These are phyloP conservation scores for Botryosphaeria dothidea DNA, from an alignment of 2,329 filamentous ascomycete species.

Conservation along the genomic window DNA sequence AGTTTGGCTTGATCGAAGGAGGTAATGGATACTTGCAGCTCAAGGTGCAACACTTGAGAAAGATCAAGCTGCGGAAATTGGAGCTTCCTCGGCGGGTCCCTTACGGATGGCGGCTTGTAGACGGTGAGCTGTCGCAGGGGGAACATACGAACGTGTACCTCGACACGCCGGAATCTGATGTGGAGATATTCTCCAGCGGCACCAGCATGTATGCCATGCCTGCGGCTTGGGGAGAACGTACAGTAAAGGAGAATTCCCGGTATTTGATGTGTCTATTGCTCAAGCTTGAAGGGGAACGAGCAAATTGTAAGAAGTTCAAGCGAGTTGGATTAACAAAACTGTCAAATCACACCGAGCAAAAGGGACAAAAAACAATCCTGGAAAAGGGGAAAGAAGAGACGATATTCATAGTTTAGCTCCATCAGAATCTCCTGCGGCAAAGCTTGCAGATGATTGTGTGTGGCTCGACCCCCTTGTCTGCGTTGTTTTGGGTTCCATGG, in stretches of 20 bases:
- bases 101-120: neutral
- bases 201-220: constrained; percentile 20
- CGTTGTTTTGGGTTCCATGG: no score
- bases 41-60: neutral
- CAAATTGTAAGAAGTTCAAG: neutral
- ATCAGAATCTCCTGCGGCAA: no score
- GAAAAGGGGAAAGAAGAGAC: neutral
- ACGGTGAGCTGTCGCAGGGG: neutral
- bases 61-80: neutral
- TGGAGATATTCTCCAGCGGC: constrained; percentile 15
- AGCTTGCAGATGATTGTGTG: no score
- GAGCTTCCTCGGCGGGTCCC: neutral
- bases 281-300: neutral
- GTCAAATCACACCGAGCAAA: neutral
- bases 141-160: constrained; percentile 23
- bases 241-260: constrained; percentile 16
- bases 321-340: neutral
- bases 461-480: no score
- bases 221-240: constrained; percentile 21
- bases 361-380: neutral
- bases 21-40: neutral
- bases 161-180: constrained; percentile 21
- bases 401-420: no score
- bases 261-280: constrained; percentile 22
- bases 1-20: neutral